These are phyloP conservation scores for Haberlea rhodopensis DNA, from an alignment of 257 asterid genomes.

Conservation along the genomic window DNA sequence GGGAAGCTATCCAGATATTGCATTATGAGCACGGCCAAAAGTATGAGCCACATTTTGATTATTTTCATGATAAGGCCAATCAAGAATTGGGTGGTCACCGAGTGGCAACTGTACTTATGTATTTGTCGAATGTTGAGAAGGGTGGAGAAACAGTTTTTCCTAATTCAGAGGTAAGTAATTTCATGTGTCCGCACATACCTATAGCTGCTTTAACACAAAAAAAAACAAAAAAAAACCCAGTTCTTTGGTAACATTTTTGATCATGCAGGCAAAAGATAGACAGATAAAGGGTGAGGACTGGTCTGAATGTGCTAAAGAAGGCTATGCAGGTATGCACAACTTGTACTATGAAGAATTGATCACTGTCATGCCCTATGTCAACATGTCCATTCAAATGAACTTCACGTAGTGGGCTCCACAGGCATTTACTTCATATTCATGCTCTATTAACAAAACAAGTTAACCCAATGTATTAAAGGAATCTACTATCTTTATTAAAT, in stretches of 20 bases:
- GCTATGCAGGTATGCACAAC: conserved; percentile 61
- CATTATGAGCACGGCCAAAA: conserved; percentile 84
- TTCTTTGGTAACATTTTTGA: conserved; percentile 2
- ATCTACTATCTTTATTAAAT: neutral
- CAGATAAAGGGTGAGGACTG: conserved; percentile 67
- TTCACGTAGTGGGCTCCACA: neutral
- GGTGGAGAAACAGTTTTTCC: conserved; percentile 96
- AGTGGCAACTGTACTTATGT: conserved; percentile 90
- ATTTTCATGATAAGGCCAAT: conserved; percentile 67
- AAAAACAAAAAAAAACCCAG: neutral
- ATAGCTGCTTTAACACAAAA: conserved; percentile 4
- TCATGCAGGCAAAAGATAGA: conserved; percentile 44
- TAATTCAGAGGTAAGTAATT: conserved; percentile 47
- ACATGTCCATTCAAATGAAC: neutral
- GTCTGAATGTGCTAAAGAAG: conserved; percentile 86
- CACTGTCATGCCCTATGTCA: neutral
- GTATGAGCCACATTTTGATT: conserved; percentile 88
- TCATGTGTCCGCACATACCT: neutral
- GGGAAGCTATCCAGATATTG: conserved; percentile 81
- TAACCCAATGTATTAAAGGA: neutral
- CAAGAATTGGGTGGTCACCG: conserved; percentile 80
- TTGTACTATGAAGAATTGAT: neutral
- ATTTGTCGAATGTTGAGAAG: conserved; percentile 61
- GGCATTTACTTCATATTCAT: neutral
- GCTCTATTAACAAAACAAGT: neutral